phyloP scores from a whole-genome alignment of 2,329 filamentous ascomycete genomes.

The Aspergillus latus region DNA sequence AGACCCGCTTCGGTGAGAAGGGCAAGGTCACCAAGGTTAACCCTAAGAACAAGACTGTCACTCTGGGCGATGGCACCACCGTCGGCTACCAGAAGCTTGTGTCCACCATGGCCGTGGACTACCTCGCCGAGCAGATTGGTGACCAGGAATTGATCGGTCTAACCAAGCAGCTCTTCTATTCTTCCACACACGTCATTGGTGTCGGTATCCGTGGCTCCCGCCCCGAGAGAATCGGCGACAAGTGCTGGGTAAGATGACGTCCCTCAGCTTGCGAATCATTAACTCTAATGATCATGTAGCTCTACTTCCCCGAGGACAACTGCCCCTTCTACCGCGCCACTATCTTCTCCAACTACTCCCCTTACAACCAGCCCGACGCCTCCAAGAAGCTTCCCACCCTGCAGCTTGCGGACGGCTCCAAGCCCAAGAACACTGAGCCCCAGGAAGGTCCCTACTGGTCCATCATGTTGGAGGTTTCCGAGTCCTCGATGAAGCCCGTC shows the following conservation, averaged over 20 bases:
- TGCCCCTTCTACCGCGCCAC: conserved; percentile 99
- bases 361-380: conserved; percentile 88
- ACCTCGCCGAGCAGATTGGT: conserved; percentile 80
- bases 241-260: conserved; percentile 77
- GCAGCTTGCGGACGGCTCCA: conserved; percentile 81
- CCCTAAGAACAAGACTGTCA: conserved; percentile 78
- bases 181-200: conserved; percentile 94
- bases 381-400: conserved; percentile 82
- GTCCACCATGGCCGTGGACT: conserved; percentile 94
- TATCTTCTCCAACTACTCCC: conserved; percentile 99
- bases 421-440: conserved; percentile 68
- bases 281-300: conserved; percentile 43
- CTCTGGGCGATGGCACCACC: conserved; percentile 78
- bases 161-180: conserved; percentile 93
- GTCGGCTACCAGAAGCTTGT: conserved; percentile 90
- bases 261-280: too few relatives aligned
- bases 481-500: conserved; percentile 93
- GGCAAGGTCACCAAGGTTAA: conserved; percentile 85
- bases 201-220: conserved; percentile 89
- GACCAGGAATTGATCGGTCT: conserved; percentile 79
- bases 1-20: conserved; percentile 83
- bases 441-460: conserved; percentile 98
- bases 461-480: conserved; percentile 98
- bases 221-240: conserved; percentile 95
- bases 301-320: conserved; percentile 99